phyloP scores from a whole-genome alignment of 805 yeast genomes.

The Ogataea degrootiae region DNA sequence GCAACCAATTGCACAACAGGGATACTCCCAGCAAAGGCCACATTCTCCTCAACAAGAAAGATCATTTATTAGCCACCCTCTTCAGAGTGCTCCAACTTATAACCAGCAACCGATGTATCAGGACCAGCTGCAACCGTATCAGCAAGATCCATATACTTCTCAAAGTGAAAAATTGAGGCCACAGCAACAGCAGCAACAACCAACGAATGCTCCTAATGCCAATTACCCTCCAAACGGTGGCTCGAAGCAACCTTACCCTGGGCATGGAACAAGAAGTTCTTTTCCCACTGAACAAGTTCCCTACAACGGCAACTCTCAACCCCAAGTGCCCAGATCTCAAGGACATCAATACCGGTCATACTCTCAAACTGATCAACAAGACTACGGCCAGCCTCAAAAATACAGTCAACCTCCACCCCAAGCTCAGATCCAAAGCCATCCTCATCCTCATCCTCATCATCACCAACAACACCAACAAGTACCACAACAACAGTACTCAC shows the following conservation, averaged over 20 bases:
- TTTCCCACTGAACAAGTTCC: too few relatives aligned
- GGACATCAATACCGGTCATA: too few relatives aligned
- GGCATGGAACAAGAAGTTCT: too few relatives aligned
- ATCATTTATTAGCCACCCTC: neutral
- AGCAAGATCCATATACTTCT: neutral
- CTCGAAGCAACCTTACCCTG: too few relatives aligned
- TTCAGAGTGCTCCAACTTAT: neutral
- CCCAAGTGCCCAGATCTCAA: too few relatives aligned
- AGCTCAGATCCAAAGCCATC: neutral
- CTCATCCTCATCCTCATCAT: slow-evolving; percentile 1
- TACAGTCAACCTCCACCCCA: slow-evolving; percentile 11
- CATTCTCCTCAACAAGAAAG: slow-evolving; percentile 2
- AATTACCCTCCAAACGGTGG: too few relatives aligned
- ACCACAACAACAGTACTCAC: neutral
- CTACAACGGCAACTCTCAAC: too few relatives aligned
- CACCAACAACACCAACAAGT: slow-evolving; percentile 1
- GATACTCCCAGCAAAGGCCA: neutral
- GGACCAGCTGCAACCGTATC: neutral
- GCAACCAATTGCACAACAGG: neutral
- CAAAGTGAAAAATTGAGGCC: too few relatives aligned
- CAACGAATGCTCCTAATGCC: too few relatives aligned
- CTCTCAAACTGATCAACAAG: too few relatives aligned
- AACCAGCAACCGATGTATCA: slow-evolving; percentile 3
- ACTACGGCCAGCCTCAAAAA: neutral
- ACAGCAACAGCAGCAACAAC: too few relatives aligned